Conservation (phyloP, 257 asterid genomes). For the Nemophila menziesii region DNA sequence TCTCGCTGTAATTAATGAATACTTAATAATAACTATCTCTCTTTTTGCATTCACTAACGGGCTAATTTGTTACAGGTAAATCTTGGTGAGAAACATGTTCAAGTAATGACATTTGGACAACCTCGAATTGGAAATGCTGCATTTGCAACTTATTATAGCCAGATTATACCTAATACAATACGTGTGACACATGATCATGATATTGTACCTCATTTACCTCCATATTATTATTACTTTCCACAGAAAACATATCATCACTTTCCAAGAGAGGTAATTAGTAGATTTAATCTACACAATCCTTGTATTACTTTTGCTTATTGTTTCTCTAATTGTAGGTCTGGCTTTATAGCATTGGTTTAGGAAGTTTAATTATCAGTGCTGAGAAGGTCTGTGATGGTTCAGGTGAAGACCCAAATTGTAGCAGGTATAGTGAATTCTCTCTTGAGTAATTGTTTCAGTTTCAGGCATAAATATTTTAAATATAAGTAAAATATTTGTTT, state of each 20-base stretch:
- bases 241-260: slow-evolving; percentile 83
- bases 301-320: neutral
- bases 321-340: slow-evolving; percentile 57
- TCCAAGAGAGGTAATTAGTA: slow-evolving; percentile 71
- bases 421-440: slow-evolving; percentile 49
- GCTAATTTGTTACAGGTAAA: slow-evolving; percentile 41
- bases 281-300: neutral
- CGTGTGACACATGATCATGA: slow-evolving; percentile 81
- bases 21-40: slow-evolving; percentile 1
- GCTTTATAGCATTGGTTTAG: slow-evolving; percentile 44
- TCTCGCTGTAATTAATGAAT: slow-evolving; percentile 39
- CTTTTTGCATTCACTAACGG: neutral
- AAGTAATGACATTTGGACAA: slow-evolving; percentile 89
- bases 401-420: slow-evolving; percentile 95
- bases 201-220: slow-evolving; percentile 98
- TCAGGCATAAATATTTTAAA: too few species aligned
- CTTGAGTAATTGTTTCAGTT: neutral
- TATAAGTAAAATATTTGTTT: too few species aligned
- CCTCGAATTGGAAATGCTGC: slow-evolving; percentile 89
- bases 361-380: slow-evolving; percentile 41
- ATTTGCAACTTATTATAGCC: slow-evolving; percentile 57
- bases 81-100: slow-evolving; percentile 47
- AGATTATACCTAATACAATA: slow-evolving; percentile 60
- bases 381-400: slow-evolving; percentile 86
- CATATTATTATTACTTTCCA: slow-evolving; percentile 60